Conservation (phyloP, 148 eudicot genomes). For the Salicornia ramosissima region DNA sequence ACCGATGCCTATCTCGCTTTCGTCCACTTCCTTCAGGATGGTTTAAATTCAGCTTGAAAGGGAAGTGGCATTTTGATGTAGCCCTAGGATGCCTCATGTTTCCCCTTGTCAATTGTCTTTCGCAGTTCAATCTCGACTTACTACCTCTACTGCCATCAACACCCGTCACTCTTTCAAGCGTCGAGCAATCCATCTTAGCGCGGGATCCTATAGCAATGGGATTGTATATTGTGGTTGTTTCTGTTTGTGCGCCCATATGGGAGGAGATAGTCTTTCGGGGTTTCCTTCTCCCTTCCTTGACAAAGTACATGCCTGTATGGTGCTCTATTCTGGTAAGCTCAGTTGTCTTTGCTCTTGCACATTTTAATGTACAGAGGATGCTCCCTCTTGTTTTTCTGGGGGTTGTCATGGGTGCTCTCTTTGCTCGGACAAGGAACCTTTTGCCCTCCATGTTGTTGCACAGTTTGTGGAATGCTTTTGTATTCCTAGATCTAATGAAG, state of each 20-base stretch:
- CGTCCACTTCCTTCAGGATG: slow-evolving; percentile 74
- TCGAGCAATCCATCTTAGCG: slow-evolving; percentile 73
- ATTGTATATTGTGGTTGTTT: slow-evolving; percentile 58
- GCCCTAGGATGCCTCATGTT: slow-evolving; percentile 78
- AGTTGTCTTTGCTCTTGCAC: slow-evolving; percentile 76
- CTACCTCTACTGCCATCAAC: slow-evolving; percentile 62
- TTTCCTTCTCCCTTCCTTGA: slow-evolving; percentile 82
- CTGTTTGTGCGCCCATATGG: slow-evolving; percentile 82
- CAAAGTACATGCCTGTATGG: slow-evolving; percentile 85
- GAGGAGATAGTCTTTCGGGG: slow-evolving; percentile 82
- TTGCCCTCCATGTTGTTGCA: slow-evolving; percentile 75
- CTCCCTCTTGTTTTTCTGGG: slow-evolving; percentile 73
- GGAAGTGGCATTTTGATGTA: slow-evolving; percentile 73
- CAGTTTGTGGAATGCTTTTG: slow-evolving; percentile 87
- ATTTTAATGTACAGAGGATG: slow-evolving; percentile 80
- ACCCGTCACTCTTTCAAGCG: slow-evolving; percentile 63
- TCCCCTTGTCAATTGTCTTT: slow-evolving; percentile 74
- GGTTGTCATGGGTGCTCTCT: slow-evolving; percentile 70
- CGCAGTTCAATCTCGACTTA: slow-evolving; percentile 69
- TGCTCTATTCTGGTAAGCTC: slow-evolving; percentile 69
- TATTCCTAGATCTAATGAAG: slow-evolving; percentile 80
- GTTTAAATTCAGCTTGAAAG: slow-evolving; percentile 68
- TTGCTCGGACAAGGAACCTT: slow-evolving; percentile 69
- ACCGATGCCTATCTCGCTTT: slow-evolving; percentile 58
- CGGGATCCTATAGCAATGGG: slow-evolving; percentile 81